phyloP scores from a whole-genome alignment of 139 green algal genomes.

The Chlorella vulgaris region DNA sequence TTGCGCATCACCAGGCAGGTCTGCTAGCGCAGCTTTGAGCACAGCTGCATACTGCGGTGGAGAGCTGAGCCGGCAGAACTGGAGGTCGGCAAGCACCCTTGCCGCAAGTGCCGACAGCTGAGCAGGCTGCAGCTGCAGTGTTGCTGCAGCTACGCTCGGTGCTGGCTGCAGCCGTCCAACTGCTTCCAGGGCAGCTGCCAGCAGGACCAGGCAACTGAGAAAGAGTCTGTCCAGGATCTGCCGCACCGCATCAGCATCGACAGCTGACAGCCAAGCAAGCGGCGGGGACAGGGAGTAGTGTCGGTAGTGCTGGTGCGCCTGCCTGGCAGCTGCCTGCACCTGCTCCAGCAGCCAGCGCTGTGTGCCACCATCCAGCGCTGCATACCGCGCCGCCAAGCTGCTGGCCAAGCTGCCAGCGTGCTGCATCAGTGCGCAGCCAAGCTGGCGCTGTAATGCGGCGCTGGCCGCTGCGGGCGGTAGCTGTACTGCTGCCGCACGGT shows the following conservation, averaged over 20 bases:
- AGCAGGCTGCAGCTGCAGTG: neutral
- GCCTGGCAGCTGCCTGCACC: neutral
- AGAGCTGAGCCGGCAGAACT: slow-evolving; percentile 45
- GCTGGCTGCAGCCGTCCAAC: neutral
- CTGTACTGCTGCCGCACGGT: neutral
- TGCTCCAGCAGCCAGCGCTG: slow-evolving; percentile 22
- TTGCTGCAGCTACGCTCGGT: neutral
- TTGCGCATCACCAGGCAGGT: neutral
- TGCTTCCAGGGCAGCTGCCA: neutral
- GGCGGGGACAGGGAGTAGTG: slow-evolving; percentile 11
- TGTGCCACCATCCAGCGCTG: neutral
- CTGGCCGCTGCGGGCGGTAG: neutral
- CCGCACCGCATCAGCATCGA: neutral
- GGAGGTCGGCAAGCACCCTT: slow-evolving; percentile 34
- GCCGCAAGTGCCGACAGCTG: slow-evolving; percentile 26
- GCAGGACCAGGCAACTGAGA: slow-evolving; percentile 1
- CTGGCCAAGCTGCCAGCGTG: slow-evolving; percentile 19
- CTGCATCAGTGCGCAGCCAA: neutral
- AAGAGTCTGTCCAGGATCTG: slow-evolving; percentile 26
- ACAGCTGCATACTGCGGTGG: slow-evolving; percentile 34
- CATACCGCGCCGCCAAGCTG: neutral
- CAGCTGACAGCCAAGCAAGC: slow-evolving; percentile 29
- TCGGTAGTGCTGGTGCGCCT: slow-evolving; percentile 17
- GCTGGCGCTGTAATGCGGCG: slow-evolving; percentile 4
- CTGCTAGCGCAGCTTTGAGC: slow-evolving; percentile 31